phyloP scores from a whole-genome alignment of 441 rosid genomes.

The Dalechampia spathulata region DNA sequence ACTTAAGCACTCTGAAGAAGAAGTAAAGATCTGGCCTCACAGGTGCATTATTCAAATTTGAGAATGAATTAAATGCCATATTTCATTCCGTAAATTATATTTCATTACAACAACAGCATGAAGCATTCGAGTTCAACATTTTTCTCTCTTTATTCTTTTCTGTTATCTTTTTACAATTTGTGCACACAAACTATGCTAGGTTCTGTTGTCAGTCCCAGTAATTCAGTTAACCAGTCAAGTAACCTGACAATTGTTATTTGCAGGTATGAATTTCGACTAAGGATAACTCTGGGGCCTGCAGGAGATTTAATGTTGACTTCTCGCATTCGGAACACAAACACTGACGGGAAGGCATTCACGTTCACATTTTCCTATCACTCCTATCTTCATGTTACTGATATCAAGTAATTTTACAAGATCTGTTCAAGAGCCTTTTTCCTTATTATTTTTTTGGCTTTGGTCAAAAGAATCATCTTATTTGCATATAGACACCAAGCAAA shows the following conservation, averaged over 20 bases:
- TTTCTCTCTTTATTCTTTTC: too few species aligned
- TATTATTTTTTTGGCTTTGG: background rate
- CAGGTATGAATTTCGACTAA: slow-evolving; percentile 82
- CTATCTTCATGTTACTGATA: slow-evolving; percentile 75
- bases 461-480: background rate
- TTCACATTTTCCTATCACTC: slow-evolving; percentile 92
- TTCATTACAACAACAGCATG: too few species aligned
- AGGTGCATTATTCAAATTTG: slow-evolving; percentile 36
- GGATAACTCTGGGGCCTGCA: slow-evolving; percentile 65
- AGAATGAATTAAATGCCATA: background rate
- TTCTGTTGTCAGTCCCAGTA: too few species aligned
- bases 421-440: background rate
- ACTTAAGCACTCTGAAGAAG: slow-evolving; percentile 62
- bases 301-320: slow-evolving; percentile 87
- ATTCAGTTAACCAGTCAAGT: background rate
- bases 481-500: too few species aligned
- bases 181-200: too few species aligned
- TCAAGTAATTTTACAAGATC: slow-evolving; percentile 42
- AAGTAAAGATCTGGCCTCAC: slow-evolving; percentile 74
- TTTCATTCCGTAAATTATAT: background rate
- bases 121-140: too few species aligned
- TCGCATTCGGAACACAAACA: slow-evolving; percentile 70
- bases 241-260: background rate
- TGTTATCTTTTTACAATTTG: too few species aligned
- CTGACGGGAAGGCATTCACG: slow-evolving; percentile 79